These are phyloP conservation scores for Pichia kluyveri DNA, from an alignment of 805 yeast species.

Conservation along the genomic window DNA sequence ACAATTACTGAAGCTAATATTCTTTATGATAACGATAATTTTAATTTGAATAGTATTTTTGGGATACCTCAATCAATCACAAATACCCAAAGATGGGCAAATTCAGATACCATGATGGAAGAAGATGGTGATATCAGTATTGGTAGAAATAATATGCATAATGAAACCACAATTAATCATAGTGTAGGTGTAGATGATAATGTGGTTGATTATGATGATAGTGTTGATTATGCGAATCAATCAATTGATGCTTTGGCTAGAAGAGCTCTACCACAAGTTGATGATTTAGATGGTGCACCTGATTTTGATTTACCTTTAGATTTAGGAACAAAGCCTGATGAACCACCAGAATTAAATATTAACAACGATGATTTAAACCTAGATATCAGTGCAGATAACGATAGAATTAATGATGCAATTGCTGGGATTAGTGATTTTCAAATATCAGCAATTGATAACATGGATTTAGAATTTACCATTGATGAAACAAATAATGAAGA, in stretches of 20 bases:
- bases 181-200: constrained; percentile 10
- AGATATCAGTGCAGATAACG: constrained; percentile 1
- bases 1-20: constrained; percentile 74
- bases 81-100: constrained; percentile 6
- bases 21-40: constrained; percentile 50
- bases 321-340: constrained; percentile 24
- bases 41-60: constrained; percentile 31
- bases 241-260: constrained; percentile 19
- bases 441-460: constrained; percentile 22
- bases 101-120: background rate
- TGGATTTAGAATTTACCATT: constrained; percentile 41
- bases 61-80: constrained; percentile 2
- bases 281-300: constrained; percentile 24
- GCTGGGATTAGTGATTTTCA: constrained; percentile 7
- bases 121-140: constrained; percentile 7
- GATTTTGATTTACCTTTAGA: constrained; percentile 26
- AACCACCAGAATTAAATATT: background rate
- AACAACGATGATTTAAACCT: background rate
- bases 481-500: constrained; percentile 17
- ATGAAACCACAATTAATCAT: background rate
- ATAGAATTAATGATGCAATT: background rate
- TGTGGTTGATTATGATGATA: constrained; percentile 9
- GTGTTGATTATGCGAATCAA: background rate
- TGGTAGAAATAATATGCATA: constrained; percentile 2
- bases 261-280: constrained; percentile 21